A percentile compares a stretch with the other conserved stretches of the same genome.
These are phyloP conservation scores for Rickenella mellea DNA, from an alignment of 768 basidiomycete genomes.

Conservation along the genomic window DNA sequence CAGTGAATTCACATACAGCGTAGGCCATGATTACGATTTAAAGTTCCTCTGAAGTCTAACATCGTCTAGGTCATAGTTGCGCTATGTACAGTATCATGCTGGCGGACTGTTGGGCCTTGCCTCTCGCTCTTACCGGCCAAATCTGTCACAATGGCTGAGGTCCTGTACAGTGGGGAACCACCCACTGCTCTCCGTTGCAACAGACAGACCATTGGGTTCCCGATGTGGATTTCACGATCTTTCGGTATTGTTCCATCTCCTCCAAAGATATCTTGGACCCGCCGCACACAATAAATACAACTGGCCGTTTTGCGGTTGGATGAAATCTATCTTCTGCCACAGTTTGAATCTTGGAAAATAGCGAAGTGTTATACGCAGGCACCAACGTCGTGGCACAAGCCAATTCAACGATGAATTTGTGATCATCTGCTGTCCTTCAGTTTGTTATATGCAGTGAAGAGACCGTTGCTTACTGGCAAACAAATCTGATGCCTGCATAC, in stretches of 20 bases:
- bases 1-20: constrained; percentile 13
- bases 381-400: constrained; percentile 64
- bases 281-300: constrained; percentile 65
- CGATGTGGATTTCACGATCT: constrained; percentile 26
- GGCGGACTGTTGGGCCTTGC: too few species aligned
- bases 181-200: constrained; percentile 21
- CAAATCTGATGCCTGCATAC: constrained; percentile 45
- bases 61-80: neutral
- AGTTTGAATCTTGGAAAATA: constrained; percentile 27
- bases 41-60: neutral
- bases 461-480: constrained; percentile 45
- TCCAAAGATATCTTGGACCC: constrained; percentile 58
- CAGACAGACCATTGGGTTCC: constrained; percentile 17
- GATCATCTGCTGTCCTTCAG: constrained; percentile 42
- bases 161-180: constrained; percentile 1
- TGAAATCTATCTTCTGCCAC: constrained; percentile 15
- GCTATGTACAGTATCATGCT: neutral
- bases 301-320: constrained; percentile 22
- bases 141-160: neutral
- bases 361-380: constrained; percentile 47
- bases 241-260: constrained; percentile 41
- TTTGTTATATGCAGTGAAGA: neutral
- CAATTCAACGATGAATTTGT: constrained; percentile 66
- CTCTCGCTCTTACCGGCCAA: neutral
- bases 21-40: neutral